phyloP scores from a whole-genome alignment of 2,329 filamentous ascomycete species.

The Aspergillus japonicus region DNA sequence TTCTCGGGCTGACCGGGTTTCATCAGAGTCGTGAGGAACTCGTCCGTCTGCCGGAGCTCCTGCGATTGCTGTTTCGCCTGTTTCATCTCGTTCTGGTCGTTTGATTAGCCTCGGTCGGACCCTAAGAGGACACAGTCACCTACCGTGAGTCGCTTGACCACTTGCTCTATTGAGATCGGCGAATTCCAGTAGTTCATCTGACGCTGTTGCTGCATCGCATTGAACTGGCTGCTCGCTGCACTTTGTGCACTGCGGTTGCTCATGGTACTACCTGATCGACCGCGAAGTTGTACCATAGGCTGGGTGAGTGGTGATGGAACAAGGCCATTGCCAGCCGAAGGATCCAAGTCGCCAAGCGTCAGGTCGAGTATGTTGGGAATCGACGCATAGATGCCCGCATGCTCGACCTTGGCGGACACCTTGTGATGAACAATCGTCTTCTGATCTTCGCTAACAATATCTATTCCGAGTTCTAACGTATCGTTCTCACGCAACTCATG shows the following conservation, averaged over 20 bases:
- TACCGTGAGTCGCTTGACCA: slow-evolving; percentile 83
- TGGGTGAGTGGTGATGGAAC: slow-evolving; percentile 68
- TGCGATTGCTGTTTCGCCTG: slow-evolving; percentile 82
- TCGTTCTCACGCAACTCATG: slow-evolving; percentile 90
- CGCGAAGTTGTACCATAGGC: slow-evolving; percentile 64
- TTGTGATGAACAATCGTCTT: slow-evolving; percentile 99
- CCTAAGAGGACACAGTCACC: slow-evolving; percentile 22
- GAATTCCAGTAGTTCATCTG: slow-evolving; percentile 81
- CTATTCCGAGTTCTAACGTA: slow-evolving; percentile 90
- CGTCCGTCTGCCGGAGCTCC: slow-evolving; percentile 77
- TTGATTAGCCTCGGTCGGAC: slow-evolving; percentile 23
- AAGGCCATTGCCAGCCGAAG: slow-evolving; percentile 68
- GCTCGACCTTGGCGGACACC: slow-evolving; percentile 93
- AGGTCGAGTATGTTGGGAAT: slow-evolving; percentile 79
- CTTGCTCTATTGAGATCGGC: slow-evolving; percentile 88
- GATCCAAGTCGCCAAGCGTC: slow-evolving; percentile 89
- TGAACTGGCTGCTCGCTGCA: slow-evolving; percentile 55
- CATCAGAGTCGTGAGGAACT: slow-evolving; percentile 75
- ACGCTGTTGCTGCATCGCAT: slow-evolving; percentile 66
- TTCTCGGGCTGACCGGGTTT: slow-evolving; percentile 64
- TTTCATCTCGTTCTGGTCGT: slow-evolving; percentile 76
- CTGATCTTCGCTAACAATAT: slow-evolving; percentile 97
- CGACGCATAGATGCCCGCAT: slow-evolving; percentile 74
- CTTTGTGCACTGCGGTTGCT: slow-evolving; percentile 58
- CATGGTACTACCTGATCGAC: slow-evolving; percentile 68